These are phyloP conservation scores for Monilinia laxa DNA, from an alignment of 2,329 filamentous ascomycete genomes.

Conservation along the genomic window DNA sequence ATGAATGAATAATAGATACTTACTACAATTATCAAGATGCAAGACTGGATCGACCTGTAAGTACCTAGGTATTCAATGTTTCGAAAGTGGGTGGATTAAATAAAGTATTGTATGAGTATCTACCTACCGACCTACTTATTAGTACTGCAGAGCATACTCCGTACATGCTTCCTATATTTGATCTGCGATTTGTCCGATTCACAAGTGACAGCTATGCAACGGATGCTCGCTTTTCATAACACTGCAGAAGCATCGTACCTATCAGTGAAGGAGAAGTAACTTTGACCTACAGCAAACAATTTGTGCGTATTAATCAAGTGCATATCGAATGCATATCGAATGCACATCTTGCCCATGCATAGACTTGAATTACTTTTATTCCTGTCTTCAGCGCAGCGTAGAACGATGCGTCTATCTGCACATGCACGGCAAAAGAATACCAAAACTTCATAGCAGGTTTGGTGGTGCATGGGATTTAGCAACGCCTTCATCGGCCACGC, in stretches of 20 bases:
- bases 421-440: background rate
- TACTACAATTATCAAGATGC: too few species aligned
- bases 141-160: too few species aligned
- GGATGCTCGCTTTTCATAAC: slow-evolving; percentile 5
- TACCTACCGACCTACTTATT: too few species aligned
- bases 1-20: too few species aligned
- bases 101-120: too few species aligned
- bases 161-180: too few species aligned
- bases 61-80: background rate
- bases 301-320: too few species aligned
- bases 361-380: background rate
- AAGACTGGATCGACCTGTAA: too few species aligned
- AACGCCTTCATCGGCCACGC: slow-evolving; percentile 15
- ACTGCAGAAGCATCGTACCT: background rate
- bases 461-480: background rate
- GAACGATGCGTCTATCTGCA: slow-evolving; percentile 5
- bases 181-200: slow-evolving; percentile 2
- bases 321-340: too few species aligned
- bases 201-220: background rate
- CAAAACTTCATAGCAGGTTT: background rate
- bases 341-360: background rate
- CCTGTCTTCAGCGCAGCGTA: slow-evolving; percentile 4
- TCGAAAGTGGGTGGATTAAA: background rate
- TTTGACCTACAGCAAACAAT: background rate
- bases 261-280: too few species aligned